Evolutionary conservation across 169 alveolate species (phyloP), one percentile per base, ranked within the genome.

Genomic region (Amoebophrya sp.): DNA sequence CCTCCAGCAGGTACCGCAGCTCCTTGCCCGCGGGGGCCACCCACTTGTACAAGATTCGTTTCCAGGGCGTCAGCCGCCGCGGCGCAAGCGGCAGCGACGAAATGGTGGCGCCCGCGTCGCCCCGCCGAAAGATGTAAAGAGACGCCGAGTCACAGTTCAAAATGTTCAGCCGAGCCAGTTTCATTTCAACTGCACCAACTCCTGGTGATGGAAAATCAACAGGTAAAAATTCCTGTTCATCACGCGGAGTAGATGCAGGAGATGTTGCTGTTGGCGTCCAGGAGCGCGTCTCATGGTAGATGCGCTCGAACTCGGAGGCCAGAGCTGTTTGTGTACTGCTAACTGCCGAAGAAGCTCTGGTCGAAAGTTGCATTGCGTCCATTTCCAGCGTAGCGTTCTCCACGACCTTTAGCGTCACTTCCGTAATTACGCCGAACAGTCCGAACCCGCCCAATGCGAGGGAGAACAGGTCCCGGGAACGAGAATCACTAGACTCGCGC

Each of bases 141-240:
- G 89, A 90, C 35, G 88, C 88, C n/a, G 39, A 18, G 77, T 47
- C 40, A 2, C 89, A 32, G 33, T 83, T 90, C 3, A 91, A 39
- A 41, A 91, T 91, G 91, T 91, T 91, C 89, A 91, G 91, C 39
- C 93, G 93, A 0, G 91, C 93, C 33, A 91, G 91, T 77, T 91
- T 91, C 89, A 91, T 83, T n/a, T 40, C 93, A 10, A 91, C 93
- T 7, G 29, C 66, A 18, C 66, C 66, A 12, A 47, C 66, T n/a
- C n/a, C n/a, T n/a, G n/a, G n/a, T n/a, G n/a, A n/a, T n/a, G n/a
- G n/a, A n/a, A n/a, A n/a, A n/a, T n/a, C n/a, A n/a, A n/a, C n/a
- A n/a, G n/a, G n/a, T n/a, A n/a, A n/a, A n/a, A n/a, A n/a, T 47
- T 47, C 66, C 18, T 47, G 66, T 47, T 7, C 66, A 47, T 47